Base-by-base conservation (phyloP, 2,329 filamentous ascomycete species). In the Rhexocercosporidium sp. region DNA sequence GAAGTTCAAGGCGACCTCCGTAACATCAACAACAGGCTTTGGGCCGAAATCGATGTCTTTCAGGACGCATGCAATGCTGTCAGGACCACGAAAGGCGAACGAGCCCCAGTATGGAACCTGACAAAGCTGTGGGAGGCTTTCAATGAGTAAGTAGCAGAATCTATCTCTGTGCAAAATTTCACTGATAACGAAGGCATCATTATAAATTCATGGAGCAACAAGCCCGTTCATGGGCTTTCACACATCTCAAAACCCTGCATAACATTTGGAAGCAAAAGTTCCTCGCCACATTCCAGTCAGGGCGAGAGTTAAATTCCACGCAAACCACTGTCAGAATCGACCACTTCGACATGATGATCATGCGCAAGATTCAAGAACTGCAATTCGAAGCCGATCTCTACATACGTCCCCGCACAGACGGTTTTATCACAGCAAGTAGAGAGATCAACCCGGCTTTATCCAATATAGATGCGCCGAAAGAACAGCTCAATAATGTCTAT, bases 301-400 rank as follows among this genome's bases (percentile, higher is more conserved):
- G 71, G 3, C 65, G 65, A 3, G 12, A 46, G 25, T 59, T 74
- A 5, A 71, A 68, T 39, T 59, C 11, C 11, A 70, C 66, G 1
- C 70, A 73, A 46, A 53, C 25, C n/a, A 72, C 71, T 3, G 62
- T 74, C 16, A 46, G 54, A 3, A 69, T 74, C 18, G 70, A 74
- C 34, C 69, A 73, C 37, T 65, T 53, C 22, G 70, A 69, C 25
- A 65, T 74, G 53, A 68, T 73, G 41, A 60, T 73, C 20, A 62
- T 73, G 18, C 71, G 70, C 53, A 70, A 71, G 34, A 67, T 74
- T 22, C 64, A 69, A 49, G 71, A 74, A 59, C 49, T 74, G 11
- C 73, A 73, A 41, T 25, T 66, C 46, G 66, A 71, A 27, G 65
- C 62, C 0, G 71, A 72, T 41, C 59, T 74, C 41, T 66, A 63